Base-by-base conservation (phyloP, 2,329 filamentous ascomycete genomes). In the Dissoconium aciculare region DNA sequence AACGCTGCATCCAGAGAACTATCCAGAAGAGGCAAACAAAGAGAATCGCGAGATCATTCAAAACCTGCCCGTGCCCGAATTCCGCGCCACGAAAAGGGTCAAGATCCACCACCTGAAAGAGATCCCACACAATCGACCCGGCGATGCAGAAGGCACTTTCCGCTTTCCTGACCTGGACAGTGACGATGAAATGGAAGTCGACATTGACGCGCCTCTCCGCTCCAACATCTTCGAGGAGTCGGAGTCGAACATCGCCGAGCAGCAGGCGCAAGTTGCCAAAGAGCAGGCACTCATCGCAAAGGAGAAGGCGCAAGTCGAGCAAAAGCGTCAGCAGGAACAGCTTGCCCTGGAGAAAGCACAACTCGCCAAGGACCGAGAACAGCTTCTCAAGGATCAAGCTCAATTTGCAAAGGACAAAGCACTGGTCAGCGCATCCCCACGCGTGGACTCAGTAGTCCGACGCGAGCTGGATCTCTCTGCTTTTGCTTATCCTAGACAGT, bases 131-230 rank as follows among this genome's bases (percentile, higher is more conserved):
- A 47, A 46, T 28, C 37, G 37, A 9, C 50, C 48, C 4, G 49
- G 48, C 15, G 50, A 53, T 12, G 27, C 42, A 3, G 29, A 24
- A n/a, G 39, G 40, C 17, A 51, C 43, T 9, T 53, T 50, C 40
- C 30, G 48, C 6, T 40, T 52, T 17, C 45, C 44, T 9, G 50
- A 53, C 8, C 30, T 35, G 11, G 48, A 52, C 31, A 42, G 37
- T 23, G 50, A 52, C 27, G 50, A 50, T 15, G 47, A 52, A 38
- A 52, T 53, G 41, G 47, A 50, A 35, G 48, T 53, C 29, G 45
- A 49, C 23, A 37, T 39, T 27, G 40, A 41, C 23, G 40, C 39
- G 10, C 35, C 41, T 13, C 30, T 37, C 12, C 23, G 37, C 5
- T 28, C 15, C 17, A 50, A 50, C 28, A 34, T 50, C 2, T 50